These are phyloP conservation scores for Aspergillus mulundensis DNA, from an alignment of 495 filamentous ascomycete genomes.

Conservation along the genomic window DNA sequence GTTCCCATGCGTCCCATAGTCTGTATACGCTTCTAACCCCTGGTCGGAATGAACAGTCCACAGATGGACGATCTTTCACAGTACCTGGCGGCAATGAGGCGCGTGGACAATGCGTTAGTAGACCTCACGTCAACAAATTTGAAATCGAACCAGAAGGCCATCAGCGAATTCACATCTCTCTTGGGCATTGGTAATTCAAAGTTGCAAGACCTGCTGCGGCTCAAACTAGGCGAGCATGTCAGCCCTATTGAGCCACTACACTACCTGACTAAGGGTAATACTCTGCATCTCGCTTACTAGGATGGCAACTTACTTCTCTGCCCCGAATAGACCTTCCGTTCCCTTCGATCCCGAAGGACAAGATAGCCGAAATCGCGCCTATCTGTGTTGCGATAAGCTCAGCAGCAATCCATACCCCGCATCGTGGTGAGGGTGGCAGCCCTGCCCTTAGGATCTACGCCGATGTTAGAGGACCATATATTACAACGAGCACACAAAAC, in stretches of 20 bases:
- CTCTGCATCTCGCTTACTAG: not conserved
- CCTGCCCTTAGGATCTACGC: constrained; percentile 75
- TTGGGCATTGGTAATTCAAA: constrained; percentile 72
- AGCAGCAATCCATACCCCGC: constrained; percentile 45
- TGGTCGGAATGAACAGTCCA: constrained; percentile 45
- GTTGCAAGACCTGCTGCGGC: constrained; percentile 77
- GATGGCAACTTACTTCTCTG: not conserved
- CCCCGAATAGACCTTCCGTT: constrained; percentile 57
- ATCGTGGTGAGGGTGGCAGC: constrained; percentile 46
- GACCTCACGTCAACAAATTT: constrained; percentile 85
- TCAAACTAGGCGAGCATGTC: constrained; percentile 67
- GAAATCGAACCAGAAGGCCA: constrained; percentile 84
- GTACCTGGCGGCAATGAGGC: constrained; percentile 84
- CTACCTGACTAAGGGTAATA: constrained; percentile 78
- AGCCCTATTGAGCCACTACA: constrained; percentile 81
- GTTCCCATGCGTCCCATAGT: no score
- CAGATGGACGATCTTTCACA: constrained; percentile 74
- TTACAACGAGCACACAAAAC: constrained; percentile 73
- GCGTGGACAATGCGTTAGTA: constrained; percentile 72
- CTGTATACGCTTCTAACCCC: no score
- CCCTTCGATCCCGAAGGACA: constrained; percentile 56
- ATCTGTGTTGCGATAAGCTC: constrained; percentile 56
- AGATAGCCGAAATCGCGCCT: constrained; percentile 51
- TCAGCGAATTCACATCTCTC: constrained; percentile 71
- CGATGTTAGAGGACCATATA: constrained; percentile 79